These are phyloP conservation scores for Malbranchea zuffiana DNA, from an alignment of 2,329 filamentous ascomycete species.

Conservation along the genomic window DNA sequence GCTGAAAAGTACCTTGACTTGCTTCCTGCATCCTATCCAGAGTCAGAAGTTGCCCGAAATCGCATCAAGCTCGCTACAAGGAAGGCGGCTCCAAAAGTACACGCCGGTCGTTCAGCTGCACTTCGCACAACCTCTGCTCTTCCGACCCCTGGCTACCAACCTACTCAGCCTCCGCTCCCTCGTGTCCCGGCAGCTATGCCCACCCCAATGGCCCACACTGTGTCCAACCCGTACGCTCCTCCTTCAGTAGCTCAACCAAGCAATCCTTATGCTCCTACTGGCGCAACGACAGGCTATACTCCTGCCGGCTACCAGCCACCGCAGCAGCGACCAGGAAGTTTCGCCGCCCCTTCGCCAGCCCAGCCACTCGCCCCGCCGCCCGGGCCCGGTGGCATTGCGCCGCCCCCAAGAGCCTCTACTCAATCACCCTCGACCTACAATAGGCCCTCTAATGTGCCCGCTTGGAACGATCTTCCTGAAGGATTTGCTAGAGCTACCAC, in stretches of 20 bases:
- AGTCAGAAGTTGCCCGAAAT: constrained; percentile 75
- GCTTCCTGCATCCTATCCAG: constrained; percentile 69
- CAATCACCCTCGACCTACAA: constrained; percentile 49
- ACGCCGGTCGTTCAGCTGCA: constrained; percentile 32
- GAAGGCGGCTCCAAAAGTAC: constrained; percentile 41
- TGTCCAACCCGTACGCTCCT: constrained; percentile 19
- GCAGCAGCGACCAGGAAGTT: constrained; percentile 32
- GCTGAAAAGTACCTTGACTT: constrained; percentile 89
- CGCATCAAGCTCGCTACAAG: constrained; percentile 75
- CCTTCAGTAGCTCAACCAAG: constrained; percentile 14
- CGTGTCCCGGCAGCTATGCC: constrained; percentile 20
- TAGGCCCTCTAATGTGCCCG: constrained; percentile 58
- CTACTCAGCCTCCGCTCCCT: constrained; percentile 15
- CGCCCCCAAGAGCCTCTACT: constrained; percentile 55
- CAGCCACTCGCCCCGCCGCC: constrained; percentile 38
- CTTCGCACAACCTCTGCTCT: constrained; percentile 22
- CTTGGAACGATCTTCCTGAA: constrained; percentile 93
- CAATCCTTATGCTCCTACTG: constrained; percentile 26
- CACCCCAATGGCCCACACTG: constrained; percentile 1
- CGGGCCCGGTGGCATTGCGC: constrained; percentile 39
- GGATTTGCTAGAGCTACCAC: constrained; percentile 62
- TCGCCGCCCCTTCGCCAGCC: constrained; percentile 18
- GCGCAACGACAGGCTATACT: constrained; percentile 25
- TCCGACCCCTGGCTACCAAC: constrained; percentile 29
- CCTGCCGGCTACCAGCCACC: constrained; percentile 48